Base-by-base conservation (phyloP, 495 filamentous ascomycete genomes). In the Achaetomiella virescens region DNA sequence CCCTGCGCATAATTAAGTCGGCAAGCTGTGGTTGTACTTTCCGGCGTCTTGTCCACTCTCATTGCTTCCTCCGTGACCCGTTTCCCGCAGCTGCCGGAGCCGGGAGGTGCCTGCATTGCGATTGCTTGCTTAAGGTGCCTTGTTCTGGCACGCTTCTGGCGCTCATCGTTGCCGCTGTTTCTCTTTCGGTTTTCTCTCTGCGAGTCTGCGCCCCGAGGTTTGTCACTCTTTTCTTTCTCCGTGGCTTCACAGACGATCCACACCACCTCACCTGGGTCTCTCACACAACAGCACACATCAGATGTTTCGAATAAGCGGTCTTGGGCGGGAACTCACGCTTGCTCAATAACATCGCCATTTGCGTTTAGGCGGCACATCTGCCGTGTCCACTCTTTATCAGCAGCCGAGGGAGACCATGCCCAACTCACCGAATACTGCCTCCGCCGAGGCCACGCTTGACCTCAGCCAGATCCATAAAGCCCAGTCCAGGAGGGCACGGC, bases 1-100 rank as follows among this genome's bases (percentile, higher is more conserved):
- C 59, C 58, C 58, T 45, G 58, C 59, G 55, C n/a, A n/a, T n/a
- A n/a, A n/a, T 65, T 62, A 63, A 67, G 53, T 65, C 65, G 65
- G 62, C 62, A 63, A 57, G 18, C 43, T 41, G 58, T 61, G 49
- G 60, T 35, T 65, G 62, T 65, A 62, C 38, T 61, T 22, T 44
- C 37, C 25, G 25, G 43, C 11, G 48, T 12, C 48, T 50, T 48
- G 52, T 27, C 61, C 58, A 62, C 52, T 67, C 57, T 52, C 55
- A 37, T 61, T 59, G 54, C 55, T 27, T 37, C 37, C 44, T 27
- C 35, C 40, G 22, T 50, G 36, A 48, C 58, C 54, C 59, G 57
- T 61, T 54, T 58, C 48, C 54, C 60, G 54, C 54, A 33, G 33
- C 52, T 47, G 31, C 60, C 42, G 55, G 48, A 55, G 35, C 55